Evolutionary conservation across 768 basidiomycete genomes (phyloP), one percentile per base, ranked within the genome.

Genomic region (Mycena sanguinolenta): DNA sequence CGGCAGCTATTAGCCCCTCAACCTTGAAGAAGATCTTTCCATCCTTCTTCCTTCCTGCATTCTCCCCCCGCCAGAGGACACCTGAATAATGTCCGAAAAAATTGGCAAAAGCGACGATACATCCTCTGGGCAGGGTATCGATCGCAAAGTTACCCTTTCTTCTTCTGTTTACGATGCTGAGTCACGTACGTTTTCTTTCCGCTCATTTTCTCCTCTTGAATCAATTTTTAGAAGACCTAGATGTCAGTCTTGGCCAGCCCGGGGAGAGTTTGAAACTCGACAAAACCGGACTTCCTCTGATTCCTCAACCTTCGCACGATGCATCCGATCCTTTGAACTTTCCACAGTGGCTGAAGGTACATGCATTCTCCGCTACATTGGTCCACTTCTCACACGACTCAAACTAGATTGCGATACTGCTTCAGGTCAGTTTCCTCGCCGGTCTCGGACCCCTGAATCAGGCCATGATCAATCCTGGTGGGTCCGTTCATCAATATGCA

Each of bases 251-350:
- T 23, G 68, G 68, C 67, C 25, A 55, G 46, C 13, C 61, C 54
- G 61, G 42, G 55, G 7, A 27, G 39, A 30, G 50, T 57, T 65
- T 78, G 50, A 83, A 81, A 71, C 69, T 82, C 53, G 84, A 83
- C 68, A 74, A 73, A 19, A 73, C 72, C 34, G 83, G 83, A 21
- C 79, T 85, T 17, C 80, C 84, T 17, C 80, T 86, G 57, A 77
- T 83, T 50, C 84, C 85, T 34, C 84, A 86, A 54, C 84, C 84
- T 19, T 79, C 83, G 4, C 71, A 73, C 44, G 81, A 79, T 19
- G 79, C 80, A n/a, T 77, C 75, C 44, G 84, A 85, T 73, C 84
- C 84, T 36, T 76, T 85, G 63, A 84, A 84, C 66, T 85, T 84
- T 61, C 83, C 83, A 23, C 49, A 83, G 80, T 84, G 83, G 82